Evolutionary conservation across 768 basidiomycete species (phyloP).

Genomic region (Filobasidium wieringae): DNA sequence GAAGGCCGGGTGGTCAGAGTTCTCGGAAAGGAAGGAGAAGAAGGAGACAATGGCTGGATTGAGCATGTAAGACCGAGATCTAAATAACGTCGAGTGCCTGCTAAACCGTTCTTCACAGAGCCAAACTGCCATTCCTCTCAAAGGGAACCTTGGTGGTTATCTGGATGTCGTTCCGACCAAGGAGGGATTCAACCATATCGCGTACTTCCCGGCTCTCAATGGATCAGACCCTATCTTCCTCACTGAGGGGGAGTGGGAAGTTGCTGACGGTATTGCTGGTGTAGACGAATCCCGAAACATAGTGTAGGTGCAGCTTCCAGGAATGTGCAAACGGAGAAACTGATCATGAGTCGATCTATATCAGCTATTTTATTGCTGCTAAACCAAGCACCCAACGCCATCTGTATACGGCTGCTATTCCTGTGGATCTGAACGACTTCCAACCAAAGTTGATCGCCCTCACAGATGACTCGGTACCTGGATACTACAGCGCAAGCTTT

Average conservation of each 20-base stretch:
- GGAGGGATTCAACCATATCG: constrained; percentile 84
- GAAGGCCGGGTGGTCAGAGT: constrained; percentile 57
- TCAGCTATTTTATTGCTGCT: constrained; percentile 78
- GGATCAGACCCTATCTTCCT: constrained; percentile 64
- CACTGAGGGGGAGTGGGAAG: constrained; percentile 83
- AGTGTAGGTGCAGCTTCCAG: constrained; percentile 50
- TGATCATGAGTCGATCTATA: not conserved
- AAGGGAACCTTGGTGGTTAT: constrained; percentile 52
- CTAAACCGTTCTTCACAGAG: constrained; percentile 21
- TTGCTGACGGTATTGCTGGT: constrained; percentile 58
- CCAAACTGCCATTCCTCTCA: constrained; percentile 28
- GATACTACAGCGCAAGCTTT: constrained; percentile 59
- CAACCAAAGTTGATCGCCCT: constrained; percentile 21
- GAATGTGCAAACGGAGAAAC: not conserved
- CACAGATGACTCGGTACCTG: constrained; percentile 39
- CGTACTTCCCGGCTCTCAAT: constrained; percentile 69
- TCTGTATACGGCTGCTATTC: constrained; percentile 67
- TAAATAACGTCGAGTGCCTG: constrained; percentile 38
- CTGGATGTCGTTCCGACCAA: constrained; percentile 74
- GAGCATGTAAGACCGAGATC: constrained; percentile 51
- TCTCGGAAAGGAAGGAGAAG: constrained; percentile 69
- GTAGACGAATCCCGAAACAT: constrained; percentile 57
- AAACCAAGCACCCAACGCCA: constrained; percentile 72
- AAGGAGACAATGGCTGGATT: constrained; percentile 91
- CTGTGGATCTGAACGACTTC: constrained; percentile 32